Base-by-base conservation (phyloP, 2,329 filamentous ascomycete species). In the Triangularia setosa region DNA sequence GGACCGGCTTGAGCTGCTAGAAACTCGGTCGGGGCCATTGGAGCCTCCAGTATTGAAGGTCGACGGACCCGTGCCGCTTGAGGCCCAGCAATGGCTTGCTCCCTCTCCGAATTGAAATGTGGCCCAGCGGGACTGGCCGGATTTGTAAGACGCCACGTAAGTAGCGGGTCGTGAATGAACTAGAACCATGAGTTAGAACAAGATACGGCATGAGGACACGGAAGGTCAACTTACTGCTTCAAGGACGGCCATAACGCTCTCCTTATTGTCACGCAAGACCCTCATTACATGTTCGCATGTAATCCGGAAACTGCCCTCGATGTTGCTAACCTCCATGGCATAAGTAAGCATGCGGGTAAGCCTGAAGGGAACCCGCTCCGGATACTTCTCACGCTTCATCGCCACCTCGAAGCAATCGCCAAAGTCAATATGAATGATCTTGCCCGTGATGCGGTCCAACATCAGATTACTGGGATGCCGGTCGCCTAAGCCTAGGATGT, bases 271-370 rank as follows among this genome's bases (percentile, higher is more conserved):
- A 63, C 95, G 84, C 69, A 99, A 81, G 14, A 99, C 93, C 66
- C 95, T 87, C 95, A 99, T 99, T 59, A 97, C 94, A 72, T 97
- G 93, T 79, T 99, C 96, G 72, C 94, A 99, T 5, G 95, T 98
- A 64, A 97, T 98, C 66, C 96, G 88, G 83, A 97, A 99, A 78
- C 92, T 97, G 71, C 95, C 95, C 78, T 99, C 95, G 70, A 99
- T 99, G 75, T 99, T 99, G 84, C 93, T 97, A 63, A 99, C 95
- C 79, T 99, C 95, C 95, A 99, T 99, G 23, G 96, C 96, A 75
- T 97, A 99, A 0, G 96, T 99, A 78, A 99, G 87, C 95, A 99
- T 99, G 70, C 95, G 87, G 2, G 95, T 99, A 57, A 99, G 83
- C 64, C 96, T 90, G 91, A 99, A 99, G 0, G 95, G 96, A 64